Evolutionary conservation across 352 stramenopile genomes (phyloP), one percentile per base, ranked within the genome.

Genomic region (Peronospora destructor): DNA sequence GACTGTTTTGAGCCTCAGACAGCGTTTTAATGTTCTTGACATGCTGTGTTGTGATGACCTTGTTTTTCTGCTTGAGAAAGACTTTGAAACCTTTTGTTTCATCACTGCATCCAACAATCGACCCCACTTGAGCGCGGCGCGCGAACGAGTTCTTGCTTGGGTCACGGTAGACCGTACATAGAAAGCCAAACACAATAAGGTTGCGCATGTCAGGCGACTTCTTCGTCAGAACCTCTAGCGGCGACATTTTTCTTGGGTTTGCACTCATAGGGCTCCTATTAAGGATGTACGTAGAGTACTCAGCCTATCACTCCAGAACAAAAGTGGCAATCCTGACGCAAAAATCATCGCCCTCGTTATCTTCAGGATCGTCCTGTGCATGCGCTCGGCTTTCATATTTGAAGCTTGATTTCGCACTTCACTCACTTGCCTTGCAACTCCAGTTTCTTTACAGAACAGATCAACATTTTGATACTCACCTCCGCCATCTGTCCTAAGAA

Each of bases 341-440:
- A 42, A 26, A 7, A 40, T 42, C 36, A 28, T 42, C 14, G 4
- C 4, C 6, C n/a, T 25, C 1, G 36, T 23, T 14, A 42, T 42
- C 11, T 26, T 26, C 1, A 42, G 7, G 0, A 26, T 16, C 0
- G 55, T 72, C 0, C 58, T 43, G 11, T 76, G 58, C 55, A 76
- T 71, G 1, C 57, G 23, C 23, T 73, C 56, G 0, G 58, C 52
- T 29, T 71, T 69, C 0, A 59, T 59, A 23, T 76, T 76, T 1
- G 37, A 19, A 4, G 53, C 55, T 42, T 58, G 34, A 23, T 66
- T 73, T 1, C 39, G 34, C 0, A 33, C 49, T 11, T 72, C 57
- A 2, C 51, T 55, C 23, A 46, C 29, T n/a, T 75, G 66, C 0
- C 58, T 26, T 5, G 43, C 50, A 0, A 76, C 53, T 3, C 55